Percentiles rank a stretch among this genome's conserved stretches.
Conservation (phyloP, 116 monocot species). For the Zostera marina region DNA sequence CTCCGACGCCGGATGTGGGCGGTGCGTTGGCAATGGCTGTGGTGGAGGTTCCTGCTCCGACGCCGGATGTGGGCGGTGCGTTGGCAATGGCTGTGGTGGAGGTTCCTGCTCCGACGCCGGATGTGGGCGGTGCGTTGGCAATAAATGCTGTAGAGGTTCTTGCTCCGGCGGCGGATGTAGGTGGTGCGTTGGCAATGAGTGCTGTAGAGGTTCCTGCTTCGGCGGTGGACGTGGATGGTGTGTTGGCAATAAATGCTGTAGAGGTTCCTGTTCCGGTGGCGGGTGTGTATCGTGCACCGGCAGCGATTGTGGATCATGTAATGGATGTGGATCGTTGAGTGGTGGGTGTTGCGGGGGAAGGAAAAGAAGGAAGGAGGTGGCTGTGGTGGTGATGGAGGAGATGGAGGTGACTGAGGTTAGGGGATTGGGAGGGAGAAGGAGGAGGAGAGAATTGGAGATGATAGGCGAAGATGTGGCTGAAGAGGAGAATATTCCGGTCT, state of each 20-base stretch:
- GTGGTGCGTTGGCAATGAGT: background rate
- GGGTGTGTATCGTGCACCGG: no score
- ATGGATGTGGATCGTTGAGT: conserved; percentile 6
- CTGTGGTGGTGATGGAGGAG: background rate
- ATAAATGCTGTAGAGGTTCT: background rate
- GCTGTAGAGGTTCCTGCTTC: background rate
- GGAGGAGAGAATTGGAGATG: conserved; percentile 16
- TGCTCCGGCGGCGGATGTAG: background rate
- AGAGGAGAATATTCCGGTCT: conserved; percentile 16
- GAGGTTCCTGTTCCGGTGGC: background rate
- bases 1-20: background rate
- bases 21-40: background rate
- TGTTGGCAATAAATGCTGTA: background rate
- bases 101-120: background rate
- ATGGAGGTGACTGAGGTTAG: conserved; percentile 8
- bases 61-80: background rate
- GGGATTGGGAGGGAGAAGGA: conserved; percentile 3
- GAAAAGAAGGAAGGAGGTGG: conserved; percentile 16
- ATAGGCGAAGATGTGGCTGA: conserved; percentile 13
- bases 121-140: background rate
- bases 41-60: background rate
- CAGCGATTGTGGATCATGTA: background rate
- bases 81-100: background rate
- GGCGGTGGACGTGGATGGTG: background rate
- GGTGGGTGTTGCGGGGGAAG: conserved; percentile 13